phyloP scores from a whole-genome alignment of 2,329 filamentous ascomycete species.

The Aspergillus brunneoviolaceus region DNA sequence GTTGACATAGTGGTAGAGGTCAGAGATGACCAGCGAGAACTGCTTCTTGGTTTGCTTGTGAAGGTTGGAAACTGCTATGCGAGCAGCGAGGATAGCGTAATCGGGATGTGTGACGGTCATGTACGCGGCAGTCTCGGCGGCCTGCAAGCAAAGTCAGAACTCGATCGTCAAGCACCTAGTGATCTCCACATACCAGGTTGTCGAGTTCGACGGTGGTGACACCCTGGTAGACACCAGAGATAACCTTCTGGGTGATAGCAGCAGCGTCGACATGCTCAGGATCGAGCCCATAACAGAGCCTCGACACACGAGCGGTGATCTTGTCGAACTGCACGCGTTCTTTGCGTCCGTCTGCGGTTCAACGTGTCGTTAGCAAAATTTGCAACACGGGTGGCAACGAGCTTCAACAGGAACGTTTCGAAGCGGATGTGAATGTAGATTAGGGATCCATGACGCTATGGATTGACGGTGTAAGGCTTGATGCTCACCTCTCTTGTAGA shows the following conservation, averaged over 20 bases:
- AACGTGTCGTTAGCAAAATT: slow-evolving; percentile 21
- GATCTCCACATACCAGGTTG: slow-evolving; percentile 70
- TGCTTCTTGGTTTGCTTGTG: slow-evolving; percentile 99
- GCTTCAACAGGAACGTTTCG: not conserved
- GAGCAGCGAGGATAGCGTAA: slow-evolving; percentile 96
- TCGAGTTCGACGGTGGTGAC: slow-evolving; percentile 96
- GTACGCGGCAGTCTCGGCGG: slow-evolving; percentile 97
- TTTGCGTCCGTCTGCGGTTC: slow-evolving; percentile 83
- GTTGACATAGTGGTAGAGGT: slow-evolving; percentile 95
- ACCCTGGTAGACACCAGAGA: slow-evolving; percentile 97
- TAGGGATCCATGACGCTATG: not conserved
- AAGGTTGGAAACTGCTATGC: slow-evolving; percentile 97
- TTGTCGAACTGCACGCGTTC: slow-evolving; percentile 99
- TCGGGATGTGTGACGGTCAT: slow-evolving; percentile 99
- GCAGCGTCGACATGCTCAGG: slow-evolving; percentile 94
- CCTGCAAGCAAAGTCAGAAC: slow-evolving; percentile 54
- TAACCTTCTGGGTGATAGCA: slow-evolving; percentile 98
- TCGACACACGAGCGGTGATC: slow-evolving; percentile 97
- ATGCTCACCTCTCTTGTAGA: slow-evolving; percentile 61
- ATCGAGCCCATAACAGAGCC: slow-evolving; percentile 96
- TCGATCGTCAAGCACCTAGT: not conserved
- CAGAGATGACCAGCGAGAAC: slow-evolving; percentile 91
- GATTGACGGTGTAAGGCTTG: not conserved
- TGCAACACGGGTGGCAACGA: slow-evolving; percentile 19
- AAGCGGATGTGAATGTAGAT: not conserved